These are phyloP conservation scores for Mortierella claussenii DNA, from an alignment of 192 early-diverging fungal species.

Conservation along the genomic window DNA sequence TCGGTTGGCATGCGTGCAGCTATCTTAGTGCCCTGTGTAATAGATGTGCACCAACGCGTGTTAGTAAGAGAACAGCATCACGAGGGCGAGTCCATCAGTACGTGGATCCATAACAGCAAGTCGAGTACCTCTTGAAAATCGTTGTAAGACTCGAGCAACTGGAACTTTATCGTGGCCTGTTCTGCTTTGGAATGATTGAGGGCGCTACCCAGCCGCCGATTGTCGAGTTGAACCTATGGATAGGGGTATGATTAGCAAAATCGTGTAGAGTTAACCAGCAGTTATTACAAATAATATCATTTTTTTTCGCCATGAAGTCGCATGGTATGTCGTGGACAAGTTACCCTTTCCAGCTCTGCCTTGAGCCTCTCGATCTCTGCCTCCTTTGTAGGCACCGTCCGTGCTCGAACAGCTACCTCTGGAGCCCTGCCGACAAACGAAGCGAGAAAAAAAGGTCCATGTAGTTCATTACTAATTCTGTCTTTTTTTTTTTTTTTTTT, in stretches of 20 bases:
- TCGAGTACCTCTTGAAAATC: conserved; percentile 37
- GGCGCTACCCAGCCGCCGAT: conserved; percentile 33
- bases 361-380: conserved; percentile 48
- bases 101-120: neutral
- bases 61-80: neutral
- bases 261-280: neutral
- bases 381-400: conserved; percentile 50
- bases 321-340: no score
- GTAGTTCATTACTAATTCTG: no score
- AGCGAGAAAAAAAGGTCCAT: no score
- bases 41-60: neutral
- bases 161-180: conserved; percentile 25
- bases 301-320: neutral
- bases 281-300: neutral
- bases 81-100: no score
- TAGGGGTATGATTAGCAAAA: neutral
- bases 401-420: conserved; percentile 38
- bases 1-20: conserved; percentile 27
- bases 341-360: conserved; percentile 36
- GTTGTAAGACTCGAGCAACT: conserved; percentile 31
- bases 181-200: conserved; percentile 36
- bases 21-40: conserved; percentile 18
- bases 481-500: no score
- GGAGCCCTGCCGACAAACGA: conserved; percentile 23
- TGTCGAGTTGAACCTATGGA: conserved; percentile 33